Percentiles rank a stretch among this genome's conserved stretches.
phyloP scores from a whole-genome alignment of 768 basidiomycete genomes.

The Leccinum olivaceopallidum region DNA sequence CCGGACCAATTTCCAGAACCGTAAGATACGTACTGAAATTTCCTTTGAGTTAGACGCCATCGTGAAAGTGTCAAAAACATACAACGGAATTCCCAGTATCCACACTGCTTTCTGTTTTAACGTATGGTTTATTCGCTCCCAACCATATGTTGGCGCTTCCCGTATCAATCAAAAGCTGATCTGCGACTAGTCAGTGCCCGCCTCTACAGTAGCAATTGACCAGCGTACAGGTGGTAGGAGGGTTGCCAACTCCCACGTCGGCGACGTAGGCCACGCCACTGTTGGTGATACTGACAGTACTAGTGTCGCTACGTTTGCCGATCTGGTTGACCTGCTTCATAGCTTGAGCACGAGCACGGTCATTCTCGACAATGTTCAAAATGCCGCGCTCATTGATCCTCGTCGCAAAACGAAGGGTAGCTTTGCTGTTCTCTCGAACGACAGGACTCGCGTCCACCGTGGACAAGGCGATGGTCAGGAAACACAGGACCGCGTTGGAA shows the following conservation, averaged over 20 bases:
- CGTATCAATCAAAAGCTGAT: conserved; percentile 31
- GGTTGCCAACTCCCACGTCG: conserved; percentile 29
- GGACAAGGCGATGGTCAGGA: conserved; percentile 15
- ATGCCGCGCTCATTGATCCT: conserved; percentile 13
- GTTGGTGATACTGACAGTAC: conserved; percentile 18
- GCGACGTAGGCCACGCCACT: conserved; percentile 27
- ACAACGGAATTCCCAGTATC: conserved; percentile 25
- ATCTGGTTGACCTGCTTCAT: conserved; percentile 4
- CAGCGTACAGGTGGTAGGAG: conserved; percentile 28
- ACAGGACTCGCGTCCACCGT: conserved; percentile 18
- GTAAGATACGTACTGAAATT: conserved; percentile 5
- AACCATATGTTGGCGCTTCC: conserved; percentile 34
- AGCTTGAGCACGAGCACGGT: conserved; percentile 21
- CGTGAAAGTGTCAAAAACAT: background rate
- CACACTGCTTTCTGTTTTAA: conserved; percentile 5
- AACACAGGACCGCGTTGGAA: conserved; percentile 6
- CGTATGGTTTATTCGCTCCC: conserved; percentile 20
- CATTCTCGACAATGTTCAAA: conserved; percentile 15
- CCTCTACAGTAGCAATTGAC: background rate
- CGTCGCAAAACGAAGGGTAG: conserved; percentile 14
- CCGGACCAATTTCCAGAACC: conserved; percentile 10
- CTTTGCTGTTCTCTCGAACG: conserved; percentile 1
- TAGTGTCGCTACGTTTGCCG: conserved; percentile 9
- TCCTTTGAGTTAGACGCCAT: background rate
- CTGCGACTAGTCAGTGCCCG: conserved; percentile 13